Conservation (phyloP, 2,329 filamentous ascomycete species). For the Trichophaea hybrida region DNA sequence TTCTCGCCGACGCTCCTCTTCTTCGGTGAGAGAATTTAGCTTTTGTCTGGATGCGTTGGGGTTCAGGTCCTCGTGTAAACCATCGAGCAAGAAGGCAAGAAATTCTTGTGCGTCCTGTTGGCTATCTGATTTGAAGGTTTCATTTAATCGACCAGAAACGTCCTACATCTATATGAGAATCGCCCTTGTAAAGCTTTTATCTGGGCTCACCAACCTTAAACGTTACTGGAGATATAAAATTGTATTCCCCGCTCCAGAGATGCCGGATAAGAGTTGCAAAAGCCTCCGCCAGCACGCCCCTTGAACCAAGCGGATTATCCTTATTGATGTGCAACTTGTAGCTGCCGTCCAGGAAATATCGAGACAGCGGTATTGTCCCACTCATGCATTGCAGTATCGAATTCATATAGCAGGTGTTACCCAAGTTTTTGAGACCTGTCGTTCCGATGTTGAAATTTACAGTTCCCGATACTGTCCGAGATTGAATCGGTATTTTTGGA, state of each 20-base stretch:
- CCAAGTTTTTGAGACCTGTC: conserved; percentile 66
- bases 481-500: conserved; percentile 32
- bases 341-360: conserved; percentile 69
- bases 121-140: conserved; percentile 54
- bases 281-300: conserved; percentile 39
- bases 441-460: conserved; percentile 53
- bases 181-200: conserved; percentile 43
- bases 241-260: conserved; percentile 24
- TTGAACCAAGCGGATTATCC: conserved; percentile 59
- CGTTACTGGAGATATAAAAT: conserved; percentile 26
- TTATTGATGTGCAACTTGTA: conserved; percentile 72
- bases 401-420: conserved; percentile 99
- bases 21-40: conserved; percentile 43
- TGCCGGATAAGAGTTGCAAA: conserved; percentile 38
- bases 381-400: conserved; percentile 93
- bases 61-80: conserved; percentile 78
- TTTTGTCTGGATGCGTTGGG: conserved; percentile 45
- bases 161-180: conserved; percentile 47
- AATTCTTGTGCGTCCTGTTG: conserved; percentile 94
- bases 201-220: conserved; percentile 21
- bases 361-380: conserved; percentile 81
- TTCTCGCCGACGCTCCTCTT: conserved; percentile 48
- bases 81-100: conserved; percentile 64
- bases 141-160: conserved; percentile 49
- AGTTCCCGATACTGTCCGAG: conserved; percentile 34